A percentile compares a stretch with the other conserved stretches of the same genome.
Evolutionary conservation across 106 monocot genomes (phyloP).

Genomic region (Triglochin maritima): DNA sequence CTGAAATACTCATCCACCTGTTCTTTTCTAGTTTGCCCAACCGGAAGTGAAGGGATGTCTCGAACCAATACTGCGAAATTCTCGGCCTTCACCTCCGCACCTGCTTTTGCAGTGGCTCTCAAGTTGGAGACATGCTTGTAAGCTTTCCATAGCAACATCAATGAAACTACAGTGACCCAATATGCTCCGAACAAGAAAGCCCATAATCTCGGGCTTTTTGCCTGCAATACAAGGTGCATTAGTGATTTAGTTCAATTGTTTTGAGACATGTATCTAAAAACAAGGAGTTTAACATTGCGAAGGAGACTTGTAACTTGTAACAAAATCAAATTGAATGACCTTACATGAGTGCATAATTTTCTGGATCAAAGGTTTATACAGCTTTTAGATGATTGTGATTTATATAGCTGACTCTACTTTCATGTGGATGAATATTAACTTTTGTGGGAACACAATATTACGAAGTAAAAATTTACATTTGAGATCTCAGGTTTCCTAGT

Average conservation of each 20-base stretch:
- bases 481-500: no score
- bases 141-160: constrained; percentile 62
- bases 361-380: no score
- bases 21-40: constrained; percentile 65
- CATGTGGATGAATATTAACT: no score
- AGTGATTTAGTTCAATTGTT: not conserved
- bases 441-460: no score
- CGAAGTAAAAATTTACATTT: no score
- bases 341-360: no score
- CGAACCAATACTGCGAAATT: constrained; percentile 69
- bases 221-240: constrained; percentile 26
- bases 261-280: not conserved
- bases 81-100: constrained; percentile 43
- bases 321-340: no score
- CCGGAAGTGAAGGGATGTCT: constrained; percentile 51
- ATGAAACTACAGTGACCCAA: constrained; percentile 78
- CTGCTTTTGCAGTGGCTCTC: constrained; percentile 51
- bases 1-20: constrained; percentile 74
- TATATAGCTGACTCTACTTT: no score
- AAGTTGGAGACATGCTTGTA: constrained; percentile 77
- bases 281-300: not conserved
- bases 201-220: constrained; percentile 60
- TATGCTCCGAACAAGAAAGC: constrained; percentile 57
- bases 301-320: no score
- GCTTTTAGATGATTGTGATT: no score